Conservation (phyloP, 2,329 filamentous ascomycete genomes). For the Akanthomyces muscarius region DNA sequence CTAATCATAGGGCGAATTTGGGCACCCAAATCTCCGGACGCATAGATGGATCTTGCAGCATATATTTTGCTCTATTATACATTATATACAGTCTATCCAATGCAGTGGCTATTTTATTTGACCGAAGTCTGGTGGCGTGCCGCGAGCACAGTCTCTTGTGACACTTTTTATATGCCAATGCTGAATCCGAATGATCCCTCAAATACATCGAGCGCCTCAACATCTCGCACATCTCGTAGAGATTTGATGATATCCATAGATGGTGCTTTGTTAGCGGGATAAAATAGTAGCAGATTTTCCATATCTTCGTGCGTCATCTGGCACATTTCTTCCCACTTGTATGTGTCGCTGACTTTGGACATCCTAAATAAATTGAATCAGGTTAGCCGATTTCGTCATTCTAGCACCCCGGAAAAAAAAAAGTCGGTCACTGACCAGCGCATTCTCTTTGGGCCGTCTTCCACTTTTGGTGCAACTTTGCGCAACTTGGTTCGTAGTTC, state of each 20-base stretch:
- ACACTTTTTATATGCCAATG: conserved; percentile 35
- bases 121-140: background rate
- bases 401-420: background rate
- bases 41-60: background rate
- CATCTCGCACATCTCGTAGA: conserved; percentile 44
- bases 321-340: conserved; percentile 80
- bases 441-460: conserved; percentile 85
- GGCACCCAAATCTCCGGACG: background rate
- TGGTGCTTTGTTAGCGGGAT: conserved; percentile 54
- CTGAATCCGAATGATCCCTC: conserved; percentile 59
- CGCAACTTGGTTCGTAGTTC: conserved; percentile 74
- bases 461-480: conserved; percentile 64
- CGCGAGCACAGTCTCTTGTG: background rate
- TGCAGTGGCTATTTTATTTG: background rate
- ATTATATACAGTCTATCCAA: conserved; percentile 13
- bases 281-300: conserved; percentile 75
- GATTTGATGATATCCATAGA: conserved; percentile 51
- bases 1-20: background rate
- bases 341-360: conserved; percentile 83
- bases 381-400: conserved; percentile 12
- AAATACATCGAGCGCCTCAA: conserved; percentile 50
- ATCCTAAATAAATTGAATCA: conserved; percentile 56
- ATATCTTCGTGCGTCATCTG: conserved; percentile 80
- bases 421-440: conserved; percentile 61
- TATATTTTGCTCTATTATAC: conserved; percentile 6